Conservation (phyloP, 129 eudicot genomes). For the Dittrichia graveolens region DNA sequence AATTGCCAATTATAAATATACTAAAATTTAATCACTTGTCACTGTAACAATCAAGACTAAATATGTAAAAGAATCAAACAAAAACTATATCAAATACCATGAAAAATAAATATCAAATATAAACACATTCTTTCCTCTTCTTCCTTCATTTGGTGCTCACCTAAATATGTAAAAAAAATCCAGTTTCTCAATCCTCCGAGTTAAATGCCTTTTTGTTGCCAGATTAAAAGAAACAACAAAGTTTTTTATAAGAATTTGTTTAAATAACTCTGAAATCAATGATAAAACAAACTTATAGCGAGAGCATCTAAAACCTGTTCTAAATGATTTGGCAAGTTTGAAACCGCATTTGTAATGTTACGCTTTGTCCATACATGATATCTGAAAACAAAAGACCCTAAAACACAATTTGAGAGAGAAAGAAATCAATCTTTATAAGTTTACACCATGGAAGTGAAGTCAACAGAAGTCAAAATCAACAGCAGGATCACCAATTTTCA, state of each 20-base stretch:
- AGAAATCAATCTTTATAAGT: conserved; percentile 14
- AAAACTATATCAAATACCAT: no score
- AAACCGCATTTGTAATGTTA: conserved; percentile 65
- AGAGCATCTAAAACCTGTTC: conserved; percentile 69
- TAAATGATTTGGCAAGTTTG: conserved; percentile 66
- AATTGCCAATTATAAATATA: no score
- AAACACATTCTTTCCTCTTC: no score
- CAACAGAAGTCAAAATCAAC: conserved; percentile 1
- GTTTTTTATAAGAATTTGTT: background rate
- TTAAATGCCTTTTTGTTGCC: conserved; percentile 84
- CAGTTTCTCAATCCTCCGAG: conserved; percentile 72
- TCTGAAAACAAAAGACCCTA: conserved; percentile 81
- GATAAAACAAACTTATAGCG: conserved; percentile 48
- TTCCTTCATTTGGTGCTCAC: no score
- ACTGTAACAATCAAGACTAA: no score
- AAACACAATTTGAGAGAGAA: conserved; percentile 21
- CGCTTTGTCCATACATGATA: conserved; percentile 77
- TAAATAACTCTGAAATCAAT: background rate
- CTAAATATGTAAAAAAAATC: no score
- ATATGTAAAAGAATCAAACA: no score
- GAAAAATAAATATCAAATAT: no score
- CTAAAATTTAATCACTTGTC: no score
- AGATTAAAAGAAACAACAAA: conserved; percentile 26
- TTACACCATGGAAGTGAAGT: background rate
- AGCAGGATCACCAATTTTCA: no score